Base-by-base conservation (phyloP, 176 grass and related monocot species). In the Triticum monococcum region DNA sequence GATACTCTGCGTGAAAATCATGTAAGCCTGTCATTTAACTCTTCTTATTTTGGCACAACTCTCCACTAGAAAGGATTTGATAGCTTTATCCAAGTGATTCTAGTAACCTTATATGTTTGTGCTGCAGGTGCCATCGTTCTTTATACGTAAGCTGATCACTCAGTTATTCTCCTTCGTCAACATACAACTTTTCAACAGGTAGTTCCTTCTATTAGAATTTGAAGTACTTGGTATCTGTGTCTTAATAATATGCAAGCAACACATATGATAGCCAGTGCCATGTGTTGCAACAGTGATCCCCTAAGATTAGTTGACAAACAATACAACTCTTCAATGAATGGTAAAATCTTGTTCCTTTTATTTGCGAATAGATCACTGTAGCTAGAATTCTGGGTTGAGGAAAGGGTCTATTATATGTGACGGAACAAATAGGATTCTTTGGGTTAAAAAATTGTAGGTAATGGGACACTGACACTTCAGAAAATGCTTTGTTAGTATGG, bases 141-240 rank as follows among this genome's bases (percentile, higher is more conserved):
- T 99, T 83, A 94, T 96, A 40, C 97, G 94, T 68, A 99, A 99
- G 89, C 97, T 99, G 56, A 87, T 96, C 54, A 94, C 92, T 63
- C 97, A 99, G 40, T 86, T 99, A 79, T 99, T 99, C 76, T 96
- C 97, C 17, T 99, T 96, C 75, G 94, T 99, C 76, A 99, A 99
- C 87, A 96, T 94, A 89, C 97, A 99, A 69, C 84, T 99, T 74
- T 99, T 99, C 83, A 99, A 99, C 81, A 99, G 97, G 97, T 94
- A 96, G 30, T 68, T 86, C 8, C 37, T 85, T 24, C 61, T 69
- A 63, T 68, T 13, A 80, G 4, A 90, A 86, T 35, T 37, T 69
- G 78, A 37, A 37, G 22, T 64, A 26, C 23, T 59, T 72, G 41
- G 24, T 76, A 85, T 63, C 25, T 54, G 14, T 85, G 24, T 75